Conservation (phyloP, 2,329 filamentous ascomycete species). For the Aureobasidium lini region DNA sequence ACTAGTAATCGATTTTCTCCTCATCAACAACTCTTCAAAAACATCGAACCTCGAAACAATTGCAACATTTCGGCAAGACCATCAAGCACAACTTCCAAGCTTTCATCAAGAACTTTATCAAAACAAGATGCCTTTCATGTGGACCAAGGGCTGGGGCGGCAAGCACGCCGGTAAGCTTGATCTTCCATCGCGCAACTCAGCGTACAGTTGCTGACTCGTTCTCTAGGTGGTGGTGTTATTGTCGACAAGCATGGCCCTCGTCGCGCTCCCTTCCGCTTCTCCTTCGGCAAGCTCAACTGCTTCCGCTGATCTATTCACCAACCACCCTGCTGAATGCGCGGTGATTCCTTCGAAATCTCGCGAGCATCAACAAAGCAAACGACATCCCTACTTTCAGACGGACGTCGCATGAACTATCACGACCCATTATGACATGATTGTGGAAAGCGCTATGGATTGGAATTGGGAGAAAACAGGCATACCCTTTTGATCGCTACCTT, state of each 20-base stretch:
- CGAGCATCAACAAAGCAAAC: not conserved
- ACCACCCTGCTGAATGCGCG: not conserved
- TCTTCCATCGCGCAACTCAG: not conserved
- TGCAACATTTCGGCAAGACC: not conserved
- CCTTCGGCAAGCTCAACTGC: slow-evolving; percentile 45
- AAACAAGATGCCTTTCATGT: slow-evolving; percentile 37
- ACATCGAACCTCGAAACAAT: not conserved
- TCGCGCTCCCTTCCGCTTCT: slow-evolving; percentile 45
- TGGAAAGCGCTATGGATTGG: not conserved
- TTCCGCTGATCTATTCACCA: slow-evolving; percentile 35
- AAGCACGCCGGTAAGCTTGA: slow-evolving; percentile 34
- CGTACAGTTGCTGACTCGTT: not conserved
- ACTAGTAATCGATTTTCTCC: not conserved
- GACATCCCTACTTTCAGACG: not conserved
- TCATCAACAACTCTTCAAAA: not conserved
- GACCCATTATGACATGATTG: not conserved
- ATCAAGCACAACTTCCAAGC: not conserved
- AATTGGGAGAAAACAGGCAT: not conserved
- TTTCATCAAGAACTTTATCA: not conserved
- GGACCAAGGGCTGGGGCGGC: slow-evolving; percentile 40
- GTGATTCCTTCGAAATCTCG: no score
- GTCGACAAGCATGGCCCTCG: slow-evolving; percentile 46
- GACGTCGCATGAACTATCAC: not conserved
- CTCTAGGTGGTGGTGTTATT: slow-evolving; percentile 41
- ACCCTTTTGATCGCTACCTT: not conserved